Conservation (phyloP, 1,284 basidiomycete genomes). For the Psilocybe mexicana region DNA sequence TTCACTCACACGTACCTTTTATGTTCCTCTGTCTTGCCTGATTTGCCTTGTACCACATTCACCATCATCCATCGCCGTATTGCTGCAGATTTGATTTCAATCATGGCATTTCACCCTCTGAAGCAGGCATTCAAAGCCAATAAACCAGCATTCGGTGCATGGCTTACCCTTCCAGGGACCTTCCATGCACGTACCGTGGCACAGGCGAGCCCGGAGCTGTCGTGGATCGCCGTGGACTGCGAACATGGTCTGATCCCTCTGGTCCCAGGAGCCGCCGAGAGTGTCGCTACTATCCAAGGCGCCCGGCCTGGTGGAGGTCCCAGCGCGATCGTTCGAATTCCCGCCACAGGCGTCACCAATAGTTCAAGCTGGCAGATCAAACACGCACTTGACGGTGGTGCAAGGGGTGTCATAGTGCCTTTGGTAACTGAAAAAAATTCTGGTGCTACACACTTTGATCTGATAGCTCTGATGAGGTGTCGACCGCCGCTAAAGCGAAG, state of each 20-base stretch:
- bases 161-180: constrained; percentile 60
- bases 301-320: constrained; percentile 40
- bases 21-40: background rate
- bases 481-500: constrained; percentile 54
- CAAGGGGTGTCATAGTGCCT: constrained; percentile 61
- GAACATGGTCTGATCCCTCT: constrained; percentile 62
- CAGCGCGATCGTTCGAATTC: constrained; percentile 59
- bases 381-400: constrained; percentile 64
- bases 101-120: constrained; percentile 46
- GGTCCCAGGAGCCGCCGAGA: constrained; percentile 56
- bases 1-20: background rate
- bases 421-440: constrained; percentile 42
- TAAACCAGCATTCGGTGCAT: constrained; percentile 69
- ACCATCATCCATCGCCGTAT: background rate
- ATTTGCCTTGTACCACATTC: background rate
- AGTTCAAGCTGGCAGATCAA: constrained; percentile 70
- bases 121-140: constrained; percentile 47
- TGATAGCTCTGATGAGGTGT: constrained; percentile 42
- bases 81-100: background rate
- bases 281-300: constrained; percentile 50
- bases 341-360: constrained; percentile 55
- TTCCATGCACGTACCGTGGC: constrained; percentile 58
- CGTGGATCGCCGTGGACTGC: constrained; percentile 65
- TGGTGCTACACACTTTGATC: background rate
- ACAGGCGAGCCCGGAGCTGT: constrained; percentile 52